These are phyloP conservation scores for Acidomyces sp. DNA, from an alignment of 495 filamentous ascomycete species.

Conservation along the genomic window DNA sequence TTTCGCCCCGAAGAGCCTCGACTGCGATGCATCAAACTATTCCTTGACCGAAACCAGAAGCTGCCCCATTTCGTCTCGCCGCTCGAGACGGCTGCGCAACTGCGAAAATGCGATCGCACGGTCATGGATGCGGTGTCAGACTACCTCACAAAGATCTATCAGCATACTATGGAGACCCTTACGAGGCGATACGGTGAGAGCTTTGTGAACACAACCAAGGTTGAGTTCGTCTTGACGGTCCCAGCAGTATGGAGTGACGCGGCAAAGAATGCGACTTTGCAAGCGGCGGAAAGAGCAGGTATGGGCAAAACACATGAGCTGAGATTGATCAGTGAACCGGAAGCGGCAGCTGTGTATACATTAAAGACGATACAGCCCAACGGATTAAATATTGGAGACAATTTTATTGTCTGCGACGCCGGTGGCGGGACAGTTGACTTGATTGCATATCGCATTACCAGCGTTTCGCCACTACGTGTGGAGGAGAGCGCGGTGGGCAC, in stretches of 20 bases:
- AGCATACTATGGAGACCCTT: constrained; percentile 61
- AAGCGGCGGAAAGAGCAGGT: constrained; percentile 36
- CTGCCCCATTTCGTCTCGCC: constrained; percentile 65
- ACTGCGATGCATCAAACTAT: constrained; percentile 66
- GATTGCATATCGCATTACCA: constrained; percentile 34
- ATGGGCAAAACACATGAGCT: constrained; percentile 36
- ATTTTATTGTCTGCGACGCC: constrained; percentile 32
- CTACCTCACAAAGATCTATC: constrained; percentile 45
- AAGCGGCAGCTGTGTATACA: constrained; percentile 45
- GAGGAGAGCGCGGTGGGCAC: constrained; percentile 34
- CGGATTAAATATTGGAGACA: constrained; percentile 27
- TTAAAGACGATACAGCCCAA: constrained; percentile 33
- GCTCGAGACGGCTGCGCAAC: constrained; percentile 56
- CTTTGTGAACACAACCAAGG: constrained; percentile 31
- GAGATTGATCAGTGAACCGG: constrained; percentile 47
- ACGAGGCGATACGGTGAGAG: constrained; percentile 38
- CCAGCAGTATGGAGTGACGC: constrained; percentile 44
- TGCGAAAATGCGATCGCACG: constrained; percentile 41
- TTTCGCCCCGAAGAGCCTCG: constrained; percentile 62
- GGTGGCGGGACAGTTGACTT: constrained; percentile 33
- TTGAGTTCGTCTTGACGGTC: constrained; percentile 47
- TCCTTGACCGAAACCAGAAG: constrained; percentile 65
- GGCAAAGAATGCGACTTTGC: constrained; percentile 34
- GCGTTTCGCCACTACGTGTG: constrained; percentile 16
- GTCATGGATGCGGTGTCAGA: constrained; percentile 36